Conservation (phyloP, 2,329 filamentous ascomycete species). For the Alternaria sp. region DNA sequence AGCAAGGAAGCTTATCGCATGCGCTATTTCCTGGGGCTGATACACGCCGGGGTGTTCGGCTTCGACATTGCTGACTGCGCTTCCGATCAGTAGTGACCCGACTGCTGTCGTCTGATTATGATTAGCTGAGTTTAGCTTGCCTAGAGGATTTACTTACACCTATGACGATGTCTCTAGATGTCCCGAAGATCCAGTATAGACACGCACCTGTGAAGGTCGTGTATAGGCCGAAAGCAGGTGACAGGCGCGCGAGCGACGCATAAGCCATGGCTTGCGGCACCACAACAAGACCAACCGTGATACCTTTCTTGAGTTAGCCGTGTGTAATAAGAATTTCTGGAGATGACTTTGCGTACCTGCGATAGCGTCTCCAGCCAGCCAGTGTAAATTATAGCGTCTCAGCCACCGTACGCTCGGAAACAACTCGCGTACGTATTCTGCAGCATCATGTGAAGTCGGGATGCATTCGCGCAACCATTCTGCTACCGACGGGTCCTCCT, state of each 20-base stretch:
- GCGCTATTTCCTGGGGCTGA: slow-evolving; percentile 73
- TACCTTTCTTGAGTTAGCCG: slow-evolving; percentile 18
- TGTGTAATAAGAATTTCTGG: not conserved
- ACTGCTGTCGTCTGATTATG: slow-evolving; percentile 80
- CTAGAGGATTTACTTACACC: slow-evolving; percentile 67
- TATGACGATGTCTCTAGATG: slow-evolving; percentile 97
- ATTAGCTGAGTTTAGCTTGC: slow-evolving; percentile 6
- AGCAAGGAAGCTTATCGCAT: slow-evolving; percentile 77
- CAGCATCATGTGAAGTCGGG: slow-evolving; percentile 32
- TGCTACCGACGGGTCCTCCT: slow-evolving; percentile 40
- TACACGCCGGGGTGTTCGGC: slow-evolving; percentile 64
- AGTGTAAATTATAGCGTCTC: slow-evolving; percentile 41
- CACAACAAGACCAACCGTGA: slow-evolving; percentile 78
- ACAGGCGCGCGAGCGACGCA: slow-evolving; percentile 78
- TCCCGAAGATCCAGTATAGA: slow-evolving; percentile 96
- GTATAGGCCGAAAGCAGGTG: slow-evolving; percentile 83
- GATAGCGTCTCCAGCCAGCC: slow-evolving; percentile 42
- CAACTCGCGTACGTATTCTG: slow-evolving; percentile 35
- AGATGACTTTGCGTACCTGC: slow-evolving; percentile 30
- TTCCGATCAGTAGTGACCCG: slow-evolving; percentile 87
- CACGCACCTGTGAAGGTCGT: slow-evolving; percentile 95
- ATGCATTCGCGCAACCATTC: slow-evolving; percentile 38
- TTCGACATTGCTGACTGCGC: slow-evolving; percentile 73
- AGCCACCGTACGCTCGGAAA: slow-evolving; percentile 42
- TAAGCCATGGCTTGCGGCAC: slow-evolving; percentile 97